These are phyloP conservation scores for Cytospora piceicola DNA, from an alignment of 2,329 filamentous ascomycete species.

Conservation along the genomic window DNA sequence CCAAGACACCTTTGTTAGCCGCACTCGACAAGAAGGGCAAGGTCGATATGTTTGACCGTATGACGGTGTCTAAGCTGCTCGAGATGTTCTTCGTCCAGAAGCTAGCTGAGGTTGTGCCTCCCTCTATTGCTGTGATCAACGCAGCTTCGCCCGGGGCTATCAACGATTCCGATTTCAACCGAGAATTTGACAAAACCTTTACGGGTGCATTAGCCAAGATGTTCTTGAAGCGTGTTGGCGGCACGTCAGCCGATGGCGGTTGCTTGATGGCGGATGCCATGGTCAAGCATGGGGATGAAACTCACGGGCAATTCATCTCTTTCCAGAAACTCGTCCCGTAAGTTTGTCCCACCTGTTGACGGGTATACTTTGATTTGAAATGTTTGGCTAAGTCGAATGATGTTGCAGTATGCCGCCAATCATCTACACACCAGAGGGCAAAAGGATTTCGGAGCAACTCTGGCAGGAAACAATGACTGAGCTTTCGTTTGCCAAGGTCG, in stretches of 20 bases:
- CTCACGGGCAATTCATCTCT: slow-evolving; percentile 33
- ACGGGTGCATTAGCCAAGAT: slow-evolving; percentile 6
- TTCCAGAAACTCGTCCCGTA: slow-evolving; percentile 31
- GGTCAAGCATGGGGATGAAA: slow-evolving; percentile 28
- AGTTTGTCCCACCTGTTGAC: slow-evolving; percentile 3
- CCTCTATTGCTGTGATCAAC: not conserved
- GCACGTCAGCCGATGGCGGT: slow-evolving; percentile 28
- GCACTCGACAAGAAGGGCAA: not conserved
- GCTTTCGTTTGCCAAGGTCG: slow-evolving; percentile 33
- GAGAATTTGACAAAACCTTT: slow-evolving; percentile 9
- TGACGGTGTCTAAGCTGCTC: slow-evolving; percentile 37
- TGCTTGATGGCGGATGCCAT: slow-evolving; percentile 31
- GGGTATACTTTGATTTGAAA: not conserved
- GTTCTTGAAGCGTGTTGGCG: slow-evolving; percentile 22
- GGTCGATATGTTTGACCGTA: slow-evolving; percentile 30
- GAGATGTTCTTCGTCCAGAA: slow-evolving; percentile 39
- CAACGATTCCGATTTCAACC: slow-evolving; percentile 17
- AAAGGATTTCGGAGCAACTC: slow-evolving; percentile 28
- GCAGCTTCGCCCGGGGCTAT: not conserved
- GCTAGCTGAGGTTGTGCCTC: slow-evolving; percentile 36
- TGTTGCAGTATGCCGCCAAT: slow-evolving; percentile 32
- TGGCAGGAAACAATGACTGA: slow-evolving; percentile 37
- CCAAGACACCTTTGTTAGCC: slow-evolving; percentile 1
- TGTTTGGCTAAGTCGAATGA: not conserved
- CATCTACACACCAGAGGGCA: slow-evolving; percentile 31